A percentile compares a stretch with the other conserved stretches of the same genome.
Evolutionary conservation across 1,139 yeast species (phyloP).

Genomic region (Meyerozyma smithsonii): DNA sequence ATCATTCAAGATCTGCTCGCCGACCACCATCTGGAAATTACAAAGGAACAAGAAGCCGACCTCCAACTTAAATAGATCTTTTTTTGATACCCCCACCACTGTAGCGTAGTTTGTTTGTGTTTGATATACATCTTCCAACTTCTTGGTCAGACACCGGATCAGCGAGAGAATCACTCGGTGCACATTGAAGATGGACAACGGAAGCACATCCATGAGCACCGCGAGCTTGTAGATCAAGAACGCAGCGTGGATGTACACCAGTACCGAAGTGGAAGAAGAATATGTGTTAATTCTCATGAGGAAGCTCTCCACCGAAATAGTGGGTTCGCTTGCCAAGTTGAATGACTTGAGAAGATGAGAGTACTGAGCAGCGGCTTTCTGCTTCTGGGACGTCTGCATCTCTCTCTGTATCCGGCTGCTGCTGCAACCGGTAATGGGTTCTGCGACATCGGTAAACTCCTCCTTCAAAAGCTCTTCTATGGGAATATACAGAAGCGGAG

Average conservation of each 20-base stretch:
- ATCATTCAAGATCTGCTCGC: slow-evolving; percentile 29
- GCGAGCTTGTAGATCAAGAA: slow-evolving; percentile 34
- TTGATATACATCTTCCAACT: slow-evolving; percentile 41
- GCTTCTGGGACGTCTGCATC: slow-evolving; percentile 10
- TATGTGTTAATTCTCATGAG: slow-evolving; percentile 37
- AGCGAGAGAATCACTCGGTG: slow-evolving; percentile 38
- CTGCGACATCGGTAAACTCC: slow-evolving; percentile 11
- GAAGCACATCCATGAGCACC: slow-evolving; percentile 29
- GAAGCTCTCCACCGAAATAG: slow-evolving; percentile 32
- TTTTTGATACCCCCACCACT: slow-evolving; percentile 39
- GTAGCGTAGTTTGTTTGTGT: slow-evolving; percentile 41
- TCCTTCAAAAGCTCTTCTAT: slow-evolving; percentile 20
- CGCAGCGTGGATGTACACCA: slow-evolving; percentile 40
- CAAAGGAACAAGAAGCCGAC: slow-evolving; percentile 38
- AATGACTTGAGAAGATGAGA: slow-evolving; percentile 29
- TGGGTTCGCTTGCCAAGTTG: slow-evolving; percentile 33
- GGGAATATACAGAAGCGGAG: slow-evolving; percentile 16
- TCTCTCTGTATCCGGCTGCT: slow-evolving; percentile 17
- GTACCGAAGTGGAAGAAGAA: slow-evolving; percentile 37
- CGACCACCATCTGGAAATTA: slow-evolving; percentile 36
- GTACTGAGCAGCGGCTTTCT: slow-evolving; percentile 14
- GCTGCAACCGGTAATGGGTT: slow-evolving; percentile 16
- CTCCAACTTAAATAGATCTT: slow-evolving; percentile 37
- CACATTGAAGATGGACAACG: slow-evolving; percentile 30
- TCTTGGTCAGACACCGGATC: slow-evolving; percentile 42